A percentile compares a stretch with the other conserved stretches of the same genome.
phyloP scores from a whole-genome alignment of 1,284 basidiomycete species.

The Vanrija sp. region DNA sequence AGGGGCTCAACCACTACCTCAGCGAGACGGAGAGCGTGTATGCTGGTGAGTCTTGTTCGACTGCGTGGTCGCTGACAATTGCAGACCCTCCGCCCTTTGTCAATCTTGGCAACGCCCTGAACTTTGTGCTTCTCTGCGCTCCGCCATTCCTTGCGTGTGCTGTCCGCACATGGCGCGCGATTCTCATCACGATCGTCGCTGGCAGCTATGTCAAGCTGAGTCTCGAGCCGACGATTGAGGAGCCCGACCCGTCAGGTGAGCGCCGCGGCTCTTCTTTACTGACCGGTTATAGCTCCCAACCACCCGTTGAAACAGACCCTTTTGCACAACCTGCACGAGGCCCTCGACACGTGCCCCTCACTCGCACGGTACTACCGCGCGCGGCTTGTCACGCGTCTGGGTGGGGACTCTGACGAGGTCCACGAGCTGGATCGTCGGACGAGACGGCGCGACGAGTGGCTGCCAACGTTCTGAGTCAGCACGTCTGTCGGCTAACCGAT shows the following conservation, averaged over 20 bases:
- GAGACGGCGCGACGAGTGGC: constrained; percentile 34
- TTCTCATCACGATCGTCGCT: constrained; percentile 1
- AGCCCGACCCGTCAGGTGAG: constrained; percentile 12
- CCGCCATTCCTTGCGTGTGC: background rate
- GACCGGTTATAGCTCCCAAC: constrained; percentile 30
- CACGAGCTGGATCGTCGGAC: constrained; percentile 30
- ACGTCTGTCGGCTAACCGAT: too few species aligned
- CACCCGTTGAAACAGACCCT: constrained; percentile 40
- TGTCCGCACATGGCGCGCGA: constrained; percentile 8
- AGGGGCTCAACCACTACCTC: constrained; percentile 29
- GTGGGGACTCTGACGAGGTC: constrained; percentile 31
- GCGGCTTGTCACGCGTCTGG: constrained; percentile 31
- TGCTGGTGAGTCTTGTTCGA: constrained; percentile 27
- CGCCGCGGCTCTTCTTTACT: background rate
- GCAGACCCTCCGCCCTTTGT: constrained; percentile 10
- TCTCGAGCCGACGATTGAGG: constrained; percentile 4
- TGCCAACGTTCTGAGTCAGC: constrained; percentile 26
- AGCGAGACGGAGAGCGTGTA: constrained; percentile 43
- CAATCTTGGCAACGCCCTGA: constrained; percentile 9
- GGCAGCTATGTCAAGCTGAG: constrained; percentile 6
- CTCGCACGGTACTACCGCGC: constrained; percentile 36
- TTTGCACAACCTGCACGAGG: constrained; percentile 38
- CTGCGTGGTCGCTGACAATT: constrained; percentile 3
- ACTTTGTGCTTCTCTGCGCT: constrained; percentile 7
- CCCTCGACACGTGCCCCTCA: constrained; percentile 37